Base-by-base conservation (phyloP, 371 early-diverging fungal species). In the Nematocida sp. region DNA sequence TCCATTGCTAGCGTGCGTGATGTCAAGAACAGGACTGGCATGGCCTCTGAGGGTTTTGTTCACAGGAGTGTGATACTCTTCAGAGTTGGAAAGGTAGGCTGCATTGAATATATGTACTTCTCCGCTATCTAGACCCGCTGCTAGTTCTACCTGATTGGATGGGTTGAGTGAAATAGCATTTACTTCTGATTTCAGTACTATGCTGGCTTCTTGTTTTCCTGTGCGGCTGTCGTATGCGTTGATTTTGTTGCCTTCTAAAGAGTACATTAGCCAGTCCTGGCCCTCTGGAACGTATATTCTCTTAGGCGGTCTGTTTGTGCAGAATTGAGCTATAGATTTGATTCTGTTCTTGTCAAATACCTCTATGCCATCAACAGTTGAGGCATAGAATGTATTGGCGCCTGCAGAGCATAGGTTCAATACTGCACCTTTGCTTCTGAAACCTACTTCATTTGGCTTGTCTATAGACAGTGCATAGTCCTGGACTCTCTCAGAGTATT, bases 1-100 rank as follows among this genome's bases (percentile, higher is more conserved):
- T 43, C 96, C 97, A 17, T 93, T 93, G n/a, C 96, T 95, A 27
- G 91, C 89, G 83, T 90, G 96, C 85, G 94, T 94, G 5, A 96
- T 85, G 75, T 92, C 93, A 84, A 94, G 87, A 85, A 97, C 90
- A 7, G 98, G 92, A 34, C 91, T 91, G 2, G 93, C 93, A 80
- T 97, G 98, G 70, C 92, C 95, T 80, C 91, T 91, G 75, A 89
- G 85, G 1, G 91, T 87, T 75, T 89, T 90, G 52, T 85, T 81
- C 2, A 95, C 89, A 35, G 85, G 84, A 27, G 88, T 85, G 86
- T 94, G 86, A 47, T 89, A 90, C 83, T 96, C 96, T 78, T 92
- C 92, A 1, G 87, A 86, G 83, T 96, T 95, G 49, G 87, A 85
- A 78, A 92, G 94, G 79, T 91, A 91, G 85, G 95, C 94, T 85